phyloP scores from a whole-genome alignment of 805 yeast genomes.

The Pichia phayaonensis region DNA sequence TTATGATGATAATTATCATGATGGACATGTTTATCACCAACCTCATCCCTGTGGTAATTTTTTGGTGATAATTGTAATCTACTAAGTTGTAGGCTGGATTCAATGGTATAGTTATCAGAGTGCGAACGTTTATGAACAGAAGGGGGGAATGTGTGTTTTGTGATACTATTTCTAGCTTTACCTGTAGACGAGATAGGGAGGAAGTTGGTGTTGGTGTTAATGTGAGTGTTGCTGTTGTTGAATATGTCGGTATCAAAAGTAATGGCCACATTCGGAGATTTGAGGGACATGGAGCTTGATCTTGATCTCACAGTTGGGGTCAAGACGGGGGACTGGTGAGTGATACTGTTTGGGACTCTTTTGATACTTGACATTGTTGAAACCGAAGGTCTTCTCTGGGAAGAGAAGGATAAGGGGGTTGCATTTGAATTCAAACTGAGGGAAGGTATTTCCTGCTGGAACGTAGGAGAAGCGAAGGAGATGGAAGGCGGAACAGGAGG shows the following conservation, averaged over 20 bases:
- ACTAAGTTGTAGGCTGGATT: not conserved
- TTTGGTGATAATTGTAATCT: not conserved
- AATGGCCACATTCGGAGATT: not conserved
- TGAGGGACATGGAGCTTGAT: not conserved
- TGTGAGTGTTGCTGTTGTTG: not conserved
- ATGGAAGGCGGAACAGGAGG: not conserved
- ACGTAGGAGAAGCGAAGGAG: not conserved
- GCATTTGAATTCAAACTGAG: not conserved
- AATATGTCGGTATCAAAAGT: not conserved
- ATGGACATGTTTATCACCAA: not conserved
- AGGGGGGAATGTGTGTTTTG: not conserved
- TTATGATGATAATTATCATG: not conserved
- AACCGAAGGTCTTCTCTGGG: not conserved
- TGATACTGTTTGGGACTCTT: not conserved
- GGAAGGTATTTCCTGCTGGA: not conserved
- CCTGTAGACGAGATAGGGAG: not conserved
- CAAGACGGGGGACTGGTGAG: not conserved
- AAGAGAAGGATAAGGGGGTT: not conserved
- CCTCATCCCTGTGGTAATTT: not conserved
- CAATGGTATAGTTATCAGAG: not conserved
- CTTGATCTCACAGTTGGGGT: not conserved
- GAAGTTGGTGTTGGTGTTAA: not conserved
- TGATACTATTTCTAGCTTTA: not conserved
- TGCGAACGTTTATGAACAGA: not conserved
- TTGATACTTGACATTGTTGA: not conserved